Evolutionary conservation across 2,329 filamentous ascomycete genomes (phyloP), one percentile per base, ranked within the genome.

Genomic region (Laburnicola sp.): DNA sequence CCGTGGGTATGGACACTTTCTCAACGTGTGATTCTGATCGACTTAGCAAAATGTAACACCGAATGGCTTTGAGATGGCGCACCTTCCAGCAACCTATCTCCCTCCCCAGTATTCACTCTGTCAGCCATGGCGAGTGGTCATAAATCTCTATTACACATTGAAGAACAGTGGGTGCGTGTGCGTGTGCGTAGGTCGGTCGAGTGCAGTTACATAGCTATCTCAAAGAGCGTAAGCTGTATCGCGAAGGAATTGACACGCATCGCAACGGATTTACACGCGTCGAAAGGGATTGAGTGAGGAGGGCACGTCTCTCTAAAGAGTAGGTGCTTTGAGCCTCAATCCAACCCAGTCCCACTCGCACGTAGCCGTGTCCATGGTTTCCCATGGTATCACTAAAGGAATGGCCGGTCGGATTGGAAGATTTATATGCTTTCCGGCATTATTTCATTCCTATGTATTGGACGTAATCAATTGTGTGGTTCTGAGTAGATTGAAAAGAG

Each of bases 61-160:
- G 28, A 10, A 6, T 25, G n/a, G 2, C 6, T 2, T 31, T n/a
- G 31, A 16, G 5, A 27, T n/a, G n/a, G 8, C 32, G 21, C 50
- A 60, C 60, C 51, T 54, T 53, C 47, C 31, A 64, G 51, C 9
- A 62, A 47, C 53, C 52, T 48, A 39, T 56, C 51, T 16, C 50
- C 56, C 38, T 62, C 60, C 30, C 51, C 54, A 6, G 3, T 45
- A 11, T 8, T 45, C 32, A 36, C 45, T n/a, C 34, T 49, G 10
- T 32, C 10, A 6, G 26, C 37, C 58, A 60, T 62, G 2, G n/a
- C 38, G 34, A 11, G 21, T 21, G 21, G 10, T 28, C 23, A 25
- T 23, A n/a, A 43, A 23, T 44, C 34, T 22, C 10, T 9, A 23
- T 35, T 40, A 16, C 10, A 42, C 43, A 55, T 55, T 39, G 30